Percentiles rank a stretch among this genome's conserved stretches.
phyloP scores from a whole-genome alignment of 192 early-diverging fungal species.

The Coemansia sp. region DNA sequence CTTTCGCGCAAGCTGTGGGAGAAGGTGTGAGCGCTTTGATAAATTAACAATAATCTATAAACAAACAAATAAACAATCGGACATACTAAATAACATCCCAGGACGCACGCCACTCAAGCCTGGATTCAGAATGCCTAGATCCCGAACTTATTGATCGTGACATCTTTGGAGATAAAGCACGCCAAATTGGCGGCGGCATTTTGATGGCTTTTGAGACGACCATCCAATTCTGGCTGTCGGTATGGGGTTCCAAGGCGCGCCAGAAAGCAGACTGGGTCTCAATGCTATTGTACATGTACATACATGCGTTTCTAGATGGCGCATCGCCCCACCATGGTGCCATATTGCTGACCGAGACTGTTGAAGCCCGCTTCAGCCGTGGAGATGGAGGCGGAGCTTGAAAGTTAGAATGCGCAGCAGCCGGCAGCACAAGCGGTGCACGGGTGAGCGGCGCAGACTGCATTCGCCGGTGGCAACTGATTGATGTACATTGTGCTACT shows the following conservation, averaged over 20 bases:
- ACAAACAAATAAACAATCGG: background rate
- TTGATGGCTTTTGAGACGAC: background rate
- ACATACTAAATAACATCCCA: slow-evolving; percentile 34
- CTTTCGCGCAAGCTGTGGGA: background rate
- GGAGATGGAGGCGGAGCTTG: background rate
- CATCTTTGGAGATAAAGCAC: background rate
- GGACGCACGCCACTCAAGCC: slow-evolving; percentile 25
- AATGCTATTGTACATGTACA: background rate
- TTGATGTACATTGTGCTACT: background rate
- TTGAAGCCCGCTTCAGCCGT: slow-evolving; percentile 24
- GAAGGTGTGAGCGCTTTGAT: background rate
- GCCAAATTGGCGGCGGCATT: background rate
- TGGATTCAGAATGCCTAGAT: background rate
- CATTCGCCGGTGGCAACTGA: slow-evolving; percentile 11
- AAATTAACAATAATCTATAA: background rate
- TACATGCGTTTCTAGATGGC: slow-evolving; percentile 9
- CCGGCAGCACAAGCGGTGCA: background rate
- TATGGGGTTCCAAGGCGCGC: background rate
- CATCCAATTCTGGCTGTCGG: background rate
- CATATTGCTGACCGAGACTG: slow-evolving; percentile 11
- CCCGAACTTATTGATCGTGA: background rate
- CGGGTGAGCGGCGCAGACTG: slow-evolving; percentile 17
- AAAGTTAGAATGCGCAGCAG: background rate
- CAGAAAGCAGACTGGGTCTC: background rate
- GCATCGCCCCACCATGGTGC: slow-evolving; percentile 27